phyloP scores from a whole-genome alignment of 139 green algal genomes.

The Edaphochlamys debaryana region DNA sequence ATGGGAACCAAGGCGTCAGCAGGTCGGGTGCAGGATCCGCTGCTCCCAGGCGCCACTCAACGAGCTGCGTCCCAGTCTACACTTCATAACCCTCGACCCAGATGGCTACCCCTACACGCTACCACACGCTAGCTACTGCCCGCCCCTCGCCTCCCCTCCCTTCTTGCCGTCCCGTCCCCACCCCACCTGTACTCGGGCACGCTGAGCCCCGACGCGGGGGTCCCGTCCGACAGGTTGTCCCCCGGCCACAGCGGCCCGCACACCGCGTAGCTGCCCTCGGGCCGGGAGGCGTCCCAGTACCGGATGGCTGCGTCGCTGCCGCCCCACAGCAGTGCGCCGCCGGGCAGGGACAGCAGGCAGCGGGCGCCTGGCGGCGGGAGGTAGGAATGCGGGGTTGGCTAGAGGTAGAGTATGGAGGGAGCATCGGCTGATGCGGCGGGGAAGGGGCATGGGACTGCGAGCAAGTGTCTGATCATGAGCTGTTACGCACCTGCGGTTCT shows the following conservation, averaged over 20 bases:
- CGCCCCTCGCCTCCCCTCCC: neutral
- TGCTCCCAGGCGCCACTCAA: too few species aligned
- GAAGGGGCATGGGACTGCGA: too few species aligned
- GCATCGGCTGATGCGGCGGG: too few species aligned
- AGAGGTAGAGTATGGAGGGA: neutral
- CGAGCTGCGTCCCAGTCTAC: too few species aligned
- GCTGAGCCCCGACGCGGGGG: constrained; percentile 36
- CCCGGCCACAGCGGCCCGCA: constrained; percentile 54
- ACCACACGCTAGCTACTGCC: too few species aligned
- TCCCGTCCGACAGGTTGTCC: neutral
- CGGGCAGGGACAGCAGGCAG: constrained; percentile 69
- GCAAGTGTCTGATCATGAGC: too few species aligned
- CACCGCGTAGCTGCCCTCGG: constrained; percentile 76
- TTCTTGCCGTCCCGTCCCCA: neutral
- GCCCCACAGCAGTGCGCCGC: constrained; percentile 72
- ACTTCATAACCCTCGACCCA: too few species aligned
- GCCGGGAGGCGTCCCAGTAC: constrained; percentile 70
- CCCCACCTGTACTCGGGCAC: constrained; percentile 54
- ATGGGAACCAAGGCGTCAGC: too few species aligned
- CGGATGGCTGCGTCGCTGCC: constrained; percentile 71
- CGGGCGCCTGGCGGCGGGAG: constrained; percentile 41
- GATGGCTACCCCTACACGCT: too few species aligned
- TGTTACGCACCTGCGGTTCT: constrained; percentile 37
- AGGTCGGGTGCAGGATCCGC: too few species aligned
- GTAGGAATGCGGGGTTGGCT: neutral